phyloP scores from a whole-genome alignment of 139 green algal species.

The Desmodesmus armatus region DNA sequence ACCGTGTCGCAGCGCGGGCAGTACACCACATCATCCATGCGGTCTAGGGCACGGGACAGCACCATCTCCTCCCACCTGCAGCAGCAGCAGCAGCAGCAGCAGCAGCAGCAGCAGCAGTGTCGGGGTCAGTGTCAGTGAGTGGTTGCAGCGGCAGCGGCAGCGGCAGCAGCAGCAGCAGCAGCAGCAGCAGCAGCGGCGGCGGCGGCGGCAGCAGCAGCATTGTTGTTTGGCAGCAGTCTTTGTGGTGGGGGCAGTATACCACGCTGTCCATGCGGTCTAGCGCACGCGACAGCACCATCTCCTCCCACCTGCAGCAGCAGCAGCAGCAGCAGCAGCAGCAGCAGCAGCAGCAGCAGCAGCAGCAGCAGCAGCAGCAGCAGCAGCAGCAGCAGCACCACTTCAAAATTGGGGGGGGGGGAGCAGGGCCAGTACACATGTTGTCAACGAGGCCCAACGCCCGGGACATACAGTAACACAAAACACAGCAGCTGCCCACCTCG shows the following conservation, averaged over 20 bases:
- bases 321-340: neutral
- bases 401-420: neutral
- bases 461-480: neutral
- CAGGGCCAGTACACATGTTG: neutral
- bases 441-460: too few species aligned
- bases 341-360: neutral
- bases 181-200: neutral
- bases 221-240: neutral
- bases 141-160: neutral
- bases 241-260: too few species aligned
- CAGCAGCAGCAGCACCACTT: neutral
- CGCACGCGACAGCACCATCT: too few species aligned
- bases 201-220: neutral
- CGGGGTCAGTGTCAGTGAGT: neutral
- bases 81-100: neutral
- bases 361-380: neutral
- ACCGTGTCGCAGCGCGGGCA: constrained; percentile 83
- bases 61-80: constrained; percentile 78
- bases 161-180: neutral
- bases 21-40: constrained; percentile 84
- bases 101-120: neutral
- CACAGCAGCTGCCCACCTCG: neutral
- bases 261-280: too few species aligned
- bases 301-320: neutral
- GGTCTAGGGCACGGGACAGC: constrained; percentile 79